These are phyloP conservation scores for Staphylotrichum tortipilum DNA, from an alignment of 495 filamentous ascomycete species.

Conservation along the genomic window DNA sequence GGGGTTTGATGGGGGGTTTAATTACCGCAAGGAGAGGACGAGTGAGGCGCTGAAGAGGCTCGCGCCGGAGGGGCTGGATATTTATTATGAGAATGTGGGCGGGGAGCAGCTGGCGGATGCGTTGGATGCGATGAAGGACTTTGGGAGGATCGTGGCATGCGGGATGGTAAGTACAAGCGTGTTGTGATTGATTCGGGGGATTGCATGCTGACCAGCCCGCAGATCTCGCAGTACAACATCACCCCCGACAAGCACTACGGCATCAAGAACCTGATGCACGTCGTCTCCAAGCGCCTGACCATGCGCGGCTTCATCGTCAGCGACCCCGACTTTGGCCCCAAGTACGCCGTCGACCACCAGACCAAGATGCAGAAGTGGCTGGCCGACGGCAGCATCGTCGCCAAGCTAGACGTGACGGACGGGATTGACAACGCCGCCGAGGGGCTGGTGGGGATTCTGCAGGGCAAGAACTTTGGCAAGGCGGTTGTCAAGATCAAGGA, in stretches of 20 bases:
- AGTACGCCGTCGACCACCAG: constrained; percentile 69
- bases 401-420: constrained; percentile 56
- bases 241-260: constrained; percentile 51
- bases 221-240: constrained; percentile 72
- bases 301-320: constrained; percentile 71
- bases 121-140: constrained; percentile 57
- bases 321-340: constrained; percentile 54
- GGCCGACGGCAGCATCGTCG: constrained; percentile 69
- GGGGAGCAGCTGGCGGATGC: constrained; percentile 80
- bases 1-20: constrained; percentile 63
- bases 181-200: too few relatives aligned
- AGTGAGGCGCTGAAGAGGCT: constrained; percentile 61
- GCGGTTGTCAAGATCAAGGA: constrained; percentile 65
- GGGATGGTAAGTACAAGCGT: constrained; percentile 43
- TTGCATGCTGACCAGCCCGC: constrained; percentile 21
- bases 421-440: constrained; percentile 78
- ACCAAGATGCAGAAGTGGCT: constrained; percentile 79
- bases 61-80: constrained; percentile 78
- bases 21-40: constrained; percentile 60
- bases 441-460: constrained; percentile 76
- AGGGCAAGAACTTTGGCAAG: constrained; percentile 90
- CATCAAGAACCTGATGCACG: constrained; percentile 53
- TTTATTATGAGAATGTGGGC: constrained; percentile 95
- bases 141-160: constrained; percentile 59
- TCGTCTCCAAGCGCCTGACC: constrained; percentile 40